Conservation (phyloP, 2,329 filamentous ascomycete species). For the Sphaerostilbella broomeana region DNA sequence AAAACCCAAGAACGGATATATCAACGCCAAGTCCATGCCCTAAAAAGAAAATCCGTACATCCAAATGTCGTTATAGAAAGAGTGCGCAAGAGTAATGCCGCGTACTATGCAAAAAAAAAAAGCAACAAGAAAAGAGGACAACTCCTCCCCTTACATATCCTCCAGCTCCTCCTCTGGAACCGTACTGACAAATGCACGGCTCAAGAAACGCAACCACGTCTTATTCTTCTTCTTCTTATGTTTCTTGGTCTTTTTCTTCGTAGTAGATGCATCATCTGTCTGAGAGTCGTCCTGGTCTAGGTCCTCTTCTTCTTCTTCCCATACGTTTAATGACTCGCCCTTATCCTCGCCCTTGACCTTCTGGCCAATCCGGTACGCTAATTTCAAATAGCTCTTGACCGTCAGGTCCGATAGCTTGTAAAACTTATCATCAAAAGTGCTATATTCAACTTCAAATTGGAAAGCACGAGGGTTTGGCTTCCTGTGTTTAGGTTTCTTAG, state of each 20-base stretch:
- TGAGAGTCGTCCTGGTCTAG: conserved; percentile 22
- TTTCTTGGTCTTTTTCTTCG: conserved; percentile 41
- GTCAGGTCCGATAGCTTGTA: conserved; percentile 80
- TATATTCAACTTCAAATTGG: conserved; percentile 76
- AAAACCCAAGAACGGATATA: background rate
- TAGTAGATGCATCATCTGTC: conserved; percentile 33
- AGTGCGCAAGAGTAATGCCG: no score
- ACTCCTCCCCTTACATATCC: conserved; percentile 35
- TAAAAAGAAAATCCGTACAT: no score
- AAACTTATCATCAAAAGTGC: conserved; percentile 67
- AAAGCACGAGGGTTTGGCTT: conserved; percentile 59
- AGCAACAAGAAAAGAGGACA: background rate
- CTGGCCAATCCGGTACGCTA: conserved; percentile 70
- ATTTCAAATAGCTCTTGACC: conserved; percentile 68
- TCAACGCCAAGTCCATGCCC: no score
- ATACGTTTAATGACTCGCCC: conserved; percentile 13
- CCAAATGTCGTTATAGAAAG: background rate
- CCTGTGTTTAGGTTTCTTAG: conserved; percentile 44
- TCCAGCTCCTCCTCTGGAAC: conserved; percentile 59
- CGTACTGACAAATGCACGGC: conserved; percentile 73
- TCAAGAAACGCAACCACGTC: conserved; percentile 71
- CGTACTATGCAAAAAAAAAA: no score
- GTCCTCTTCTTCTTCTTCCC: conserved; percentile 25
- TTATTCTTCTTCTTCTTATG: conserved; percentile 54
- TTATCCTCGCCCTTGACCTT: conserved; percentile 14